Evolutionary conservation across 176 grass and related monocot genomes (phyloP), one percentile per base, ranked within the genome.

Genomic region (Poa annua): DNA sequence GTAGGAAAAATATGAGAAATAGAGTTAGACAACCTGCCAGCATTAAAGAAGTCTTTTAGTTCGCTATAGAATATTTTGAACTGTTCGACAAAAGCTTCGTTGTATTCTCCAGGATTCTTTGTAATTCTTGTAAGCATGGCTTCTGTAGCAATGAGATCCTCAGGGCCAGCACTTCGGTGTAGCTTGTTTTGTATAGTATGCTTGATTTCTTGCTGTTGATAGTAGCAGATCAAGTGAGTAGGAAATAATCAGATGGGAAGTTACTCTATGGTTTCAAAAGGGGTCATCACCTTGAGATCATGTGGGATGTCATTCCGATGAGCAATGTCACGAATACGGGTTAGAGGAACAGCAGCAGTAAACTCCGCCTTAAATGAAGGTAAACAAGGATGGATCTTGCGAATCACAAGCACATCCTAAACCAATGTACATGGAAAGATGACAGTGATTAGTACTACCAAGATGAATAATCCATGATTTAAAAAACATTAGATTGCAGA

Each of bases 151-250:
- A 98, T 88, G 65, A 98, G 92, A 89, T 98, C 96, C 90, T 98
- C 96, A 36, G 96, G 96, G 70, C 96, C 96, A 86, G 96, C 96
- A 93, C 89, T 98, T 10, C 96, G 84, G 47, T 98, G 96, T 88
- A 98, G 92, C 79, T 98, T 98, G 88, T 98, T 98, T 91, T 98
- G 96, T 84, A 98, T 95, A 48, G 96, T 95, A 88, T 98, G 96
- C 73, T 98, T 98, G 59, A 98, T 98, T 89, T 98, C 96, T 98
- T 95, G 92, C 92, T 98, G 86, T 87, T 82, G 56, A 87, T 74
- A 85, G 19, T 38, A 90, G 57, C 76, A 84, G 49, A 48, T 22
- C 20, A 82, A 77, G 13, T 87, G 44, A 76, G 67, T 17, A 77
- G 75, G 25, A 86, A 80, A 74, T 73, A 84, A 71, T 70, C 14